A percentile compares a stretch with the other conserved stretches of the same genome.
Evolutionary conservation across 2,329 filamentous ascomycete species (phyloP).

Genomic region (Trematosphaeria pertusa): DNA sequence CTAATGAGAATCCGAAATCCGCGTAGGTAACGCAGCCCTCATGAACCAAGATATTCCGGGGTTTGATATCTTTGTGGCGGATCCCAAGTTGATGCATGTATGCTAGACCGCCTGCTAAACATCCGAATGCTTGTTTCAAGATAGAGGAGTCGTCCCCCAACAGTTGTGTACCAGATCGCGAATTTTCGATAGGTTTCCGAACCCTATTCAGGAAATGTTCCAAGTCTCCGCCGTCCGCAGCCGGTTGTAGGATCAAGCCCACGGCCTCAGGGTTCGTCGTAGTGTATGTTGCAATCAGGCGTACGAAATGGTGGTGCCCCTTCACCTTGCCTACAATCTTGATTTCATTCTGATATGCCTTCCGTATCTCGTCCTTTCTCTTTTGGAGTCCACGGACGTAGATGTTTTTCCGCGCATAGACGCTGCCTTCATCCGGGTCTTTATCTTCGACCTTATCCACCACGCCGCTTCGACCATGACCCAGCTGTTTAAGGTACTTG

Average conservation of each 20-base stretch:
- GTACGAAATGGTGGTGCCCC: background rate
- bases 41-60: constrained; percentile 22
- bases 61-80: constrained; percentile 17
- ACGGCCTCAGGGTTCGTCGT: background rate
- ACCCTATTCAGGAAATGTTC: background rate
- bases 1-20: constrained; percentile 20
- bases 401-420: background rate
- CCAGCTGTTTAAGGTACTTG: background rate
- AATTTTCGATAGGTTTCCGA: background rate
- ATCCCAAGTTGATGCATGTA: constrained; percentile 16
- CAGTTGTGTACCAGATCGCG: background rate
- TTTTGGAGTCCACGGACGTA: background rate
- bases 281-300: background rate
- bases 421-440: background rate
- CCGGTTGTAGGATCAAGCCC: background rate
- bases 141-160: background rate
- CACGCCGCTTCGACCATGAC: background rate
- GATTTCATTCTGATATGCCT: background rate
- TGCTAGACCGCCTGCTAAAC: constrained; percentile 15
- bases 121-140: constrained; percentile 14
- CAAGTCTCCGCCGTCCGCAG: background rate
- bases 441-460: background rate
- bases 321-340: background rate
- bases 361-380: background rate
- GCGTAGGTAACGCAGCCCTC: constrained; percentile 16